phyloP scores from a whole-genome alignment of 2,329 filamentous ascomycete genomes.

The Cercospora sojina region DNA sequence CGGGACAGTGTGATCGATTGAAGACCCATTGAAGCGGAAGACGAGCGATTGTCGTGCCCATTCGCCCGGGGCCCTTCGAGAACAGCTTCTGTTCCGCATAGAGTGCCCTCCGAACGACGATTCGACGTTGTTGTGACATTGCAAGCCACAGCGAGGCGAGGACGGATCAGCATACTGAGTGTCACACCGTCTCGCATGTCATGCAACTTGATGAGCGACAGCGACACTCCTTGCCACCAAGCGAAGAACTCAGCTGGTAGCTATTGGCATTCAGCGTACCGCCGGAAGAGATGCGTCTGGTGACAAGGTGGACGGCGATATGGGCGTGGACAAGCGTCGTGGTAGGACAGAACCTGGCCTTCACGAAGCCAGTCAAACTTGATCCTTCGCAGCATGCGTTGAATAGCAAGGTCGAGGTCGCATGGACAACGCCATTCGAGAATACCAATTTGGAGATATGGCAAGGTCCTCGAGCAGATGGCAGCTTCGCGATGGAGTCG shows the following conservation, averaged over 20 bases:
- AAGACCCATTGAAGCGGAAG: background rate
- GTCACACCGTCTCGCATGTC: background rate
- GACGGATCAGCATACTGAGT: background rate
- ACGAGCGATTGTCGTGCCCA: background rate
- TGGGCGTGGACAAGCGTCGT: background rate
- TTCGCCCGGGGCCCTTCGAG: background rate
- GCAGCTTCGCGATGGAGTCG: constrained; percentile 10
- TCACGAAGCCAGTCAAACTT: background rate
- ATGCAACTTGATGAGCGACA: background rate
- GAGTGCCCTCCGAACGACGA: background rate
- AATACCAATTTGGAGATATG: constrained; percentile 17
- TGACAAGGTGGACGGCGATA: background rate
- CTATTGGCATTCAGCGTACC: background rate
- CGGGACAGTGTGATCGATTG: background rate
- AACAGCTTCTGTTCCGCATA: background rate
- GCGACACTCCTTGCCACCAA: background rate
- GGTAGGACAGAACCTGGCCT: background rate
- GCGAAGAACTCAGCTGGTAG: background rate
- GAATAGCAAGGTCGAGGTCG: constrained; percentile 7
- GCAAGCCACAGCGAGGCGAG: background rate
- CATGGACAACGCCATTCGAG: constrained; percentile 13
- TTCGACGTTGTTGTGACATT: background rate
- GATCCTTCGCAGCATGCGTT: constrained; percentile 13
- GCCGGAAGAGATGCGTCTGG: background rate
- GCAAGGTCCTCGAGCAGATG: constrained; percentile 19